phyloP scores from a whole-genome alignment of 2,329 filamentous ascomycete species.

The Aspergillus brunneoviolaceus region DNA sequence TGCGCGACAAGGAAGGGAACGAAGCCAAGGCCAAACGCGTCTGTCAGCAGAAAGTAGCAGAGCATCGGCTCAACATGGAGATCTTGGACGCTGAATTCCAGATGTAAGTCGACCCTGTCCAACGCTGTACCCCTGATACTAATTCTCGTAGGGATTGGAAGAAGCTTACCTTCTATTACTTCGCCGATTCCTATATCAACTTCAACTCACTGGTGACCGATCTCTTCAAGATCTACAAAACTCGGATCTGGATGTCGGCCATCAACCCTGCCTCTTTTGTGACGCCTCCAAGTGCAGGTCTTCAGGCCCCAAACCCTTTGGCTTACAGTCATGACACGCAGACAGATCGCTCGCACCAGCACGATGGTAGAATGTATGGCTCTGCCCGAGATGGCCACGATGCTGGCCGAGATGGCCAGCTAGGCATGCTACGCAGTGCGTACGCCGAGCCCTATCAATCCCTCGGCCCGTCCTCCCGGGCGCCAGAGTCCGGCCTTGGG shows the following conservation, averaged over 20 bases:
- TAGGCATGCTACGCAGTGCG: conserved; percentile 32
- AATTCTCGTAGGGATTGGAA: conserved; percentile 80
- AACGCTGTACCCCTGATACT: background rate
- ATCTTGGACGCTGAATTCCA: conserved; percentile 98
- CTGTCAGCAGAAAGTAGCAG: conserved; percentile 93
- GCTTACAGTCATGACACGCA: conserved; percentile 48
- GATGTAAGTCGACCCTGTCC: conserved; percentile 65
- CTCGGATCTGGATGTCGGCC: conserved; percentile 98
- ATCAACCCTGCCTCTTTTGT: conserved; percentile 97
- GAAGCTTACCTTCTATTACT: conserved; percentile 98
- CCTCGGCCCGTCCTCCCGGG: conserved; percentile 33
- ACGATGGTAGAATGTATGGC: conserved; percentile 34
- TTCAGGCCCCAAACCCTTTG: conserved; percentile 69
- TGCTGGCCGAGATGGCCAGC: conserved; percentile 28
- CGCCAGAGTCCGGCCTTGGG: conserved; percentile 31
- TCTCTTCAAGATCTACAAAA: conserved; percentile 99
- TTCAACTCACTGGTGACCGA: conserved; percentile 98
- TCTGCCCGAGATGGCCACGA: conserved; percentile 33
- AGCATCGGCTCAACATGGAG: conserved; percentile 95
- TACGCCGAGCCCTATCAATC: conserved; percentile 41
- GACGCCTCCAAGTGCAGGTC: conserved; percentile 66
- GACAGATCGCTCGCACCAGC: conserved; percentile 43
- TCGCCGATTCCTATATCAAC: conserved; percentile 96
- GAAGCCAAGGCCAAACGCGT: conserved; percentile 97
- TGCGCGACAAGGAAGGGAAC: conserved; percentile 94